Evolutionary conservation across 139 green algal species (phyloP).

Genomic region (Chlamydomonas asymmetrica): DNA sequence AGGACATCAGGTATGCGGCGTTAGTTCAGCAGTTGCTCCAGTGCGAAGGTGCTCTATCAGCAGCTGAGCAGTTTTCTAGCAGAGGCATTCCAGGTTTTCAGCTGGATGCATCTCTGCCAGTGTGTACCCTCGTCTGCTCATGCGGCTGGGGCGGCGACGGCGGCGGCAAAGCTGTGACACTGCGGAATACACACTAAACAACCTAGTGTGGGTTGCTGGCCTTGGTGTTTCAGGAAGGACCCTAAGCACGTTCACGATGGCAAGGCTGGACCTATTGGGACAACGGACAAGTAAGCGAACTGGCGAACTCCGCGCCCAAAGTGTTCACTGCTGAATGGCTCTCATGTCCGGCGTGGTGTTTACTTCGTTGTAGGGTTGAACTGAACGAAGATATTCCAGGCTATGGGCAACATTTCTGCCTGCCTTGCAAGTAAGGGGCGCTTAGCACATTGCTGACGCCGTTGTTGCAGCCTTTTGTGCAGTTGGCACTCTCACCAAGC

Average conservation of each 20-base stretch:
- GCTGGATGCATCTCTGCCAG: too few relatives aligned
- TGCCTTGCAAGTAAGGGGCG: slow-evolving; percentile 56
- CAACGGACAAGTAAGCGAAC: slow-evolving; percentile 58
- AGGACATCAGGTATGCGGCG: too few relatives aligned
- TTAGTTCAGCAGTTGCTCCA: too few relatives aligned
- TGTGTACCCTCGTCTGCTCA: too few relatives aligned
- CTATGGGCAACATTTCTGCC: slow-evolving; percentile 68
- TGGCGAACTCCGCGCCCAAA: neutral
- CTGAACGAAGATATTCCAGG: slow-evolving; percentile 82
- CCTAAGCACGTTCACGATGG: slow-evolving; percentile 57
- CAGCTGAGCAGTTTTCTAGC: too few relatives aligned
- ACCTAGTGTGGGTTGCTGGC: too few relatives aligned
- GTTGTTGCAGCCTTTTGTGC: neutral
- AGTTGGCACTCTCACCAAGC: too few relatives aligned
- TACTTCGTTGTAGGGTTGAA: slow-evolving; percentile 44
- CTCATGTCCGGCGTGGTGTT: neutral
- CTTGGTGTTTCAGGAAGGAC: slow-evolving; percentile 62
- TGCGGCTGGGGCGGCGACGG: too few relatives aligned
- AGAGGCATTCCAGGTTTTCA: too few relatives aligned
- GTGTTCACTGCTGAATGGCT: neutral
- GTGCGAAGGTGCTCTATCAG: too few relatives aligned
- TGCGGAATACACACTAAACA: too few relatives aligned
- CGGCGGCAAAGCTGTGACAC: too few relatives aligned
- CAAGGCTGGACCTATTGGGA: slow-evolving; percentile 69
- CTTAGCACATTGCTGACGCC: neutral